phyloP scores from a whole-genome alignment of 2,329 filamentous ascomycete species.

The Pseudomassariella vexata region DNA sequence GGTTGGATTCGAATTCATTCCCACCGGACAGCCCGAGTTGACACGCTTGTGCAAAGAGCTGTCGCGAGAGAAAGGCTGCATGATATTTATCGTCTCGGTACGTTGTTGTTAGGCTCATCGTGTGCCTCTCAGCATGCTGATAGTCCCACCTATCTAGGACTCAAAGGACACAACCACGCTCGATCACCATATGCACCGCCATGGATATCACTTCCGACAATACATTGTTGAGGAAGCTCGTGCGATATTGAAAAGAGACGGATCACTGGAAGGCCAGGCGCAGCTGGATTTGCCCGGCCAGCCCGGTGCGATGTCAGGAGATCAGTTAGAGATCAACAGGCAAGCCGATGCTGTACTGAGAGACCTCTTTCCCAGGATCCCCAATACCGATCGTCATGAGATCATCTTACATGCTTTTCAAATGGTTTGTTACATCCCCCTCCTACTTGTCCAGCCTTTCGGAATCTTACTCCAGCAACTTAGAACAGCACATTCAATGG shows the following conservation, averaged over 20 bases:
- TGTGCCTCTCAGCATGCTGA: conserved; percentile 9
- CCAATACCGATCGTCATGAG: conserved; percentile 55
- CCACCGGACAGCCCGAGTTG: conserved; percentile 55
- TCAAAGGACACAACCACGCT: conserved; percentile 29
- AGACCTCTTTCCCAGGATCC: conserved; percentile 61
- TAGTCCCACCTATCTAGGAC: conserved; percentile 18
- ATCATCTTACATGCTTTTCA: conserved; percentile 60
- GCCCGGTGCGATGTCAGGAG: conserved; percentile 55
- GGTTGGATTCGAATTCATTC: conserved; percentile 57
- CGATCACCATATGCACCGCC: conserved; percentile 50
- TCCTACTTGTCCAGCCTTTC: no score
- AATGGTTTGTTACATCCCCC: conserved; percentile 39
- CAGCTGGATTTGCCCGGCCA: conserved; percentile 19
- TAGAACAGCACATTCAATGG: conserved; percentile 47
- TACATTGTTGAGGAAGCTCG: conserved; percentile 53
- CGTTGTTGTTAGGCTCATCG: conserved; percentile 20
- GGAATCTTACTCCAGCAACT: conserved; percentile 11
- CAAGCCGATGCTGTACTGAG: conserved; percentile 58
- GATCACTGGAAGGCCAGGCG: conserved; percentile 20
- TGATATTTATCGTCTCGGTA: conserved; percentile 64
- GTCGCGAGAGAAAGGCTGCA: conserved; percentile 54
- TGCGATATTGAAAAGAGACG: conserved; percentile 14
- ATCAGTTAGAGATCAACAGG: conserved; percentile 53
- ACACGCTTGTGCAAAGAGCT: conserved; percentile 59
- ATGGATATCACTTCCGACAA: conserved; percentile 55